Conservation (phyloP, 345 rosid species). For the Aquilaria malaccensis region DNA sequence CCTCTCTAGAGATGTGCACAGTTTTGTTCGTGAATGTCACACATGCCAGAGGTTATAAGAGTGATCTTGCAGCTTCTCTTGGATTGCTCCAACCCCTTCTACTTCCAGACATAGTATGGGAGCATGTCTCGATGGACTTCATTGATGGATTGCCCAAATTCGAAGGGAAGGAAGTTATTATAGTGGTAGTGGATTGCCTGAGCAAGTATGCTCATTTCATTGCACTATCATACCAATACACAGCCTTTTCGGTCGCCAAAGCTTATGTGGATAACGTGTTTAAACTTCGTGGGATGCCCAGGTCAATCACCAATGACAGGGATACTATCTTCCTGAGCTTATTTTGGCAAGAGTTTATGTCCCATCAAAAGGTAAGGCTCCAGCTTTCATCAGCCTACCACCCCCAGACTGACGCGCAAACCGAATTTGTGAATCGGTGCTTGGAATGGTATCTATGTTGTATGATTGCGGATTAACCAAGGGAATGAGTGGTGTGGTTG, state of each 20-base stretch:
- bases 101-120: not conserved
- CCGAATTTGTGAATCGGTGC: not conserved
- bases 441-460: conserved; percentile 1
- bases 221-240: not conserved
- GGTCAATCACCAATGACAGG: not conserved
- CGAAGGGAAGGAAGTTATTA: not conserved
- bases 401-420: not conserved
- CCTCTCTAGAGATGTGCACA: too few species aligned
- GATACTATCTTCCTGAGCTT: not conserved
- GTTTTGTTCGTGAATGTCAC: not conserved
- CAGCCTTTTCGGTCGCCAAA: not conserved
- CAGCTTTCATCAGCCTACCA: not conserved
- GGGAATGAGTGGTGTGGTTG: not conserved
- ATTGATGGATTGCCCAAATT: not conserved
- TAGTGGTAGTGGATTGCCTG: conserved; percentile 1
- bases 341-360: not conserved
- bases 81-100: not conserved
- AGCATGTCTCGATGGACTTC: not conserved
- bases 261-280: not conserved
- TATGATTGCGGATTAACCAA: not conserved
- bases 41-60: not conserved
- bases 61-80: not conserved
- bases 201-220: conserved; percentile 9
- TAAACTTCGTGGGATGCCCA: not conserved
- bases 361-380: not conserved